Evolutionary conservation across 345 rosid genomes (phyloP).

Genomic region (Brassica carinata): DNA sequence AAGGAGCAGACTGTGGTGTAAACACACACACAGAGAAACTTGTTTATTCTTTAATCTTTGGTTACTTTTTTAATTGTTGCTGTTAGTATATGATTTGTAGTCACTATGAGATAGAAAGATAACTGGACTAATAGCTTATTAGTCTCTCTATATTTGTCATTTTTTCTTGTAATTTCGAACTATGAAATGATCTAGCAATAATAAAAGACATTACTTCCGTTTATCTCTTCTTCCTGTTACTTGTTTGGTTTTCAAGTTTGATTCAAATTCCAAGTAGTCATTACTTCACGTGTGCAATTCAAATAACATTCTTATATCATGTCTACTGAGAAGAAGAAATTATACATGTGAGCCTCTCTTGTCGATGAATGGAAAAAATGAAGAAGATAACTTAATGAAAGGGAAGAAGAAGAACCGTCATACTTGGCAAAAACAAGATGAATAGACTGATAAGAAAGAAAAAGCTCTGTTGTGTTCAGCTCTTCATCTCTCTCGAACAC

Average conservation of each 20-base stretch:
- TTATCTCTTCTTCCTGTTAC: not conserved
- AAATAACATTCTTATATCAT: too few species aligned
- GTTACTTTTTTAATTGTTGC: conserved; percentile 5
- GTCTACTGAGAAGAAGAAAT: too few species aligned
- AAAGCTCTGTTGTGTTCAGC: too few species aligned
- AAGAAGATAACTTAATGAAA: too few species aligned
- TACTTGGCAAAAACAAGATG: too few species aligned
- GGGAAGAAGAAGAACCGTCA: too few species aligned
- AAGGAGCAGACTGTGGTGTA: conserved; percentile 90
- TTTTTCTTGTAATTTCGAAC: conserved; percentile 5
- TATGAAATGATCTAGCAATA: conserved; percentile 14
- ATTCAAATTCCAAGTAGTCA: too few species aligned
- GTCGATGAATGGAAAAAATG: too few species aligned
- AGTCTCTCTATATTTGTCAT: conserved; percentile 3
- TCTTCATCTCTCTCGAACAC: too few species aligned
- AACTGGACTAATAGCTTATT: conserved; percentile 12
- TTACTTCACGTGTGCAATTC: too few species aligned
- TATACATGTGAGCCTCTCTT: too few species aligned
- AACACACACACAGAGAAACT: conserved; percentile 17
- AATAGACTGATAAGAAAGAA: too few species aligned
- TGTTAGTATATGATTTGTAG: conserved; percentile 18
- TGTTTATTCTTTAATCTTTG: conserved; percentile 15
- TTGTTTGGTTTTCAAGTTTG: not conserved
- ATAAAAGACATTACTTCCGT: not conserved
- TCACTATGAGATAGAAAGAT: conserved; percentile 1